Evolutionary conservation across 768 basidiomycete species (phyloP).

Genomic region (Lactarius sanguifluus): DNA sequence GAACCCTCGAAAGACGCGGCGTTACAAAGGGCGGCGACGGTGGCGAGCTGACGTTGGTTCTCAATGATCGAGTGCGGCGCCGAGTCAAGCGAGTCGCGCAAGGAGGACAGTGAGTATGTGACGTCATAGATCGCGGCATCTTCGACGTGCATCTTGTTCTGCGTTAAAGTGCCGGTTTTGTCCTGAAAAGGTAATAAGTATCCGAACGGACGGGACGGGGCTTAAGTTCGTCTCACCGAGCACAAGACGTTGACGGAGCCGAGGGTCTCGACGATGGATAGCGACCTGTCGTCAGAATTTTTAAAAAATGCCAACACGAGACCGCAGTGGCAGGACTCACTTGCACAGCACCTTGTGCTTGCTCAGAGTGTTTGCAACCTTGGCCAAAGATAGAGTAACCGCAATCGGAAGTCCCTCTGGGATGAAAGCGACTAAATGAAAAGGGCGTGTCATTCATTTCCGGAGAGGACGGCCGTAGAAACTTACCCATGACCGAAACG

Average conservation of each 20-base stretch:
- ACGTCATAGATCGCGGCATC: slow-evolving; percentile 43
- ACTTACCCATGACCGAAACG: slow-evolving; percentile 50
- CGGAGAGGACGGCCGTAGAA: neutral
- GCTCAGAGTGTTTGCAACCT: slow-evolving; percentile 47
- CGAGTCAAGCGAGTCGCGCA: slow-evolving; percentile 14
- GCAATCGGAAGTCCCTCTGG: slow-evolving; percentile 56
- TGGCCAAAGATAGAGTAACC: slow-evolving; percentile 53
- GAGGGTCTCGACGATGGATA: slow-evolving; percentile 66
- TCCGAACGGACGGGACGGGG: neutral
- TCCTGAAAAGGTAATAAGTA: slow-evolving; percentile 34
- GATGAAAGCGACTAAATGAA: slow-evolving; percentile 44
- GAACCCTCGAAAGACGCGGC: slow-evolving; percentile 45
- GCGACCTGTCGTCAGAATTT: slow-evolving; percentile 34
- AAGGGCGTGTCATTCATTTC: neutral
- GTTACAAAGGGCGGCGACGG: slow-evolving; percentile 52
- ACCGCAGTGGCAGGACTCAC: neutral
- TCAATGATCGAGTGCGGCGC: slow-evolving; percentile 15
- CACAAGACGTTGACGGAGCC: slow-evolving; percentile 57
- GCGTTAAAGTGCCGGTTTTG: slow-evolving; percentile 63
- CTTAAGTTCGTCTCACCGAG: slow-evolving; percentile 29
- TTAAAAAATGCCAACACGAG: neutral
- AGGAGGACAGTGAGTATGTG: slow-evolving; percentile 29
- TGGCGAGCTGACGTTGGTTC: slow-evolving; percentile 34
- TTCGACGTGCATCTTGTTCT: slow-evolving; percentile 58
- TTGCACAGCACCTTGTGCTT: slow-evolving; percentile 54